Conservation (phyloP, 495 filamentous ascomycete species). For the Neurospora sp. region DNA sequence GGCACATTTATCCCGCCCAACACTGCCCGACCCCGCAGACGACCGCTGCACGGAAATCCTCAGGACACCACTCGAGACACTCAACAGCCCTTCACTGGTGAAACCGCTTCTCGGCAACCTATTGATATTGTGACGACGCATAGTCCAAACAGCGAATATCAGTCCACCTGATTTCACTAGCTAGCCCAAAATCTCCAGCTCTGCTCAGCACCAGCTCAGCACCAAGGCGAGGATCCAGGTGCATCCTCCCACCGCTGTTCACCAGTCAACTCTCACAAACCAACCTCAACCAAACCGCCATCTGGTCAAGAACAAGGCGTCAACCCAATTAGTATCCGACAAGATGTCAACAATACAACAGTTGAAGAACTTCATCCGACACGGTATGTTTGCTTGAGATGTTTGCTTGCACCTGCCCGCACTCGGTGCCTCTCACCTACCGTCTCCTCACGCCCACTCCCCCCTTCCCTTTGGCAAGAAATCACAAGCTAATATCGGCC, state of each 20-base stretch:
- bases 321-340: not conserved
- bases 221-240: not conserved
- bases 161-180: not conserved
- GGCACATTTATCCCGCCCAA: not conserved
- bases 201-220: not conserved
- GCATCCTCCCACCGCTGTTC: not conserved
- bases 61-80: not conserved
- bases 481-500: conserved; percentile 20
- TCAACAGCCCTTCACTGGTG: not conserved
- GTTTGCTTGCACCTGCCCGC: conserved; percentile 1
- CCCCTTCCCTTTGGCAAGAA: not conserved
- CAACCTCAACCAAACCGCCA: not conserved
- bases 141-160: not conserved
- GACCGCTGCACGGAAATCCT: not conserved
- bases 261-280: not conserved
- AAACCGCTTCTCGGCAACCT: conserved; percentile 1
- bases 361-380: conserved; percentile 95
- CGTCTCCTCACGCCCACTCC: not conserved
- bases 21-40: not conserved
- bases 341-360: conserved; percentile 67
- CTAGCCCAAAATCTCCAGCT: not conserved
- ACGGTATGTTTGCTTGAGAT: conserved; percentile 45
- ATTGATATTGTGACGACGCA: not conserved
- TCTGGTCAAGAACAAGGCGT: not conserved
- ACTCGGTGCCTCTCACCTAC: not conserved